Evolutionary conservation across 176 grass and related monocot species (phyloP).

Genomic region (Echinochloa phyllopogon): DNA sequence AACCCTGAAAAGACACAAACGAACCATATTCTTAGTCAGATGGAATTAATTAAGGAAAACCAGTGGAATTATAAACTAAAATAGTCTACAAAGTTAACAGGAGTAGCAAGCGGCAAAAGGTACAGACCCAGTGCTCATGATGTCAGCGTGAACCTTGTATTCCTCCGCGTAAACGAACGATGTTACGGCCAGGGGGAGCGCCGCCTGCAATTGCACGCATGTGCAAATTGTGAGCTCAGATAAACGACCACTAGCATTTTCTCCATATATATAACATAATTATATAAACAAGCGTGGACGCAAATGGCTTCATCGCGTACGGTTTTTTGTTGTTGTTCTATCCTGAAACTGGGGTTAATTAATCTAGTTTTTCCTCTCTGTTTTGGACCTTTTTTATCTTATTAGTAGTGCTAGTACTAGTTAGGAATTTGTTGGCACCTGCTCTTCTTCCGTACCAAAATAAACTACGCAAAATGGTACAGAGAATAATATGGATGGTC

Average conservation of each 20-base stretch:
- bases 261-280: neutral
- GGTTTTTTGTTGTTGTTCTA: neutral
- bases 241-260: neutral
- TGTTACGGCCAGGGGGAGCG: constrained; percentile 76
- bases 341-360: neutral
- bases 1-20: constrained; percentile 49
- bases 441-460: neutral
- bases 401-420: neutral
- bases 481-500: neutral
- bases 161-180: constrained; percentile 95
- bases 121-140: constrained; percentile 93
- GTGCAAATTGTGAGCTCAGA: constrained; percentile 1
- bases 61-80: neutral
- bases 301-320: neutral
- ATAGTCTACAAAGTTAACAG: neutral
- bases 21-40: neutral
- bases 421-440: neutral
- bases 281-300: neutral
- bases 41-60: neutral
- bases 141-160: constrained; percentile 83
- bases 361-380: neutral
- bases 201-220: constrained; percentile 50
- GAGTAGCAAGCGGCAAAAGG: neutral
- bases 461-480: neutral
- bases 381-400: neutral